Evolutionary conservation across 2,329 filamentous ascomycete species (phyloP), one percentile per base, ranked within the genome.

Genomic region (Dactylellina sp.): DNA sequence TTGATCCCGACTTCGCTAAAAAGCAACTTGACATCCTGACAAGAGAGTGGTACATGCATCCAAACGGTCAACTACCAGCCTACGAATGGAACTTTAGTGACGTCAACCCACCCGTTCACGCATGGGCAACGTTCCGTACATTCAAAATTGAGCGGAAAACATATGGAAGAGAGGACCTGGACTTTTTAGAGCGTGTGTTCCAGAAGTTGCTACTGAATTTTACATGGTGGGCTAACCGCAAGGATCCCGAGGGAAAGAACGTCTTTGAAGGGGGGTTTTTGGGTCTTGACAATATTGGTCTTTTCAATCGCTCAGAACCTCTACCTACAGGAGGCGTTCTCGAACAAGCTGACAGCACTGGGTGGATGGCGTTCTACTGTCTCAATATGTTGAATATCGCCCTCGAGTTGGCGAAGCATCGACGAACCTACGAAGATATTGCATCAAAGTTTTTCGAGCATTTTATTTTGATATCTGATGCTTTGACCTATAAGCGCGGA

Each of bases 61-160:
- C 94, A 14, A 98, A 98, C 79, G 95, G 94, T 49, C 94, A 98
- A 81, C 84, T 98, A 39, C 92, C 93, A 56, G 93, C 94, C 78
- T 95, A 89, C 16, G 75, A 80, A 84, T 83, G 14, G 94, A 97
- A 98, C 80, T 98, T 97, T 83, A 90, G 93, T 61, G 95, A 98
- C 79, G 94, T 97, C 76, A 98, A 98, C 78, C 94, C 94, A 24
- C 94, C 94, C 0, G 94, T 98, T 0, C 94, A 98, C 81, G 95
- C 94, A 0, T 98, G 94, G 94, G 89, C 94, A 1, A 92, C 92
- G 0, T 98, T 98, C 85, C 87, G 95, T 66, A 92, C 91, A 0
- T 98, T 98, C 88, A 98, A 98, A 83, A 97, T 98, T 76, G 94
- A 98, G 84, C 89, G 95, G 77, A 98, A 98, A 83, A 88, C 98